phyloP scores from a whole-genome alignment of 768 basidiomycete genomes.

The Astraeus odoratus region DNA sequence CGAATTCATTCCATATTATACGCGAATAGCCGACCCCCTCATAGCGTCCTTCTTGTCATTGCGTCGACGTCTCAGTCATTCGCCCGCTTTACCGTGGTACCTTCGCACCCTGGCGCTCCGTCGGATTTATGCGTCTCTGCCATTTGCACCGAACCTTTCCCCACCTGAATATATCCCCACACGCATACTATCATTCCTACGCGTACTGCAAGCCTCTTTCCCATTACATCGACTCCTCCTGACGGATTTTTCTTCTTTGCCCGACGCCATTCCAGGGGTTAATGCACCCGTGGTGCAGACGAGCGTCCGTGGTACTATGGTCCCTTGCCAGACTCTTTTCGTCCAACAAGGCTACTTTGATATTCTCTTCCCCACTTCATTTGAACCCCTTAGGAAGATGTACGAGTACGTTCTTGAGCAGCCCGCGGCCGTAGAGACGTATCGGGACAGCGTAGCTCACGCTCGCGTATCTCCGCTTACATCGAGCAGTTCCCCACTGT shows the following conservation, averaged over 20 bases:
- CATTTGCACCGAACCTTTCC: constrained; percentile 88
- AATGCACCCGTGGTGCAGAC: constrained; percentile 95
- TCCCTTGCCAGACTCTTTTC: constrained; percentile 84
- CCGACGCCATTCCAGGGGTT: constrained; percentile 63
- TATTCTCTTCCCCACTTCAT: constrained; percentile 96
- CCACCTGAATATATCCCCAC: constrained; percentile 89
- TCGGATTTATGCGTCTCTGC: constrained; percentile 59
- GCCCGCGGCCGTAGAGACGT: constrained; percentile 29
- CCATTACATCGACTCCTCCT: constrained; percentile 92
- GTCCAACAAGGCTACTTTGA: constrained; percentile 97
- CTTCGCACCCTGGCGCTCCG: constrained; percentile 52
- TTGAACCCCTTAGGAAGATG: constrained; percentile 78
- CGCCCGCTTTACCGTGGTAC: constrained; percentile 51
- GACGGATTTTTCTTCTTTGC: constrained; percentile 85
- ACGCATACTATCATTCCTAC: constrained; percentile 77
- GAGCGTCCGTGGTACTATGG: constrained; percentile 72
- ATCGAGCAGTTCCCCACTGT: constrained; percentile 41
- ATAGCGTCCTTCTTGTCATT: constrained; percentile 71
- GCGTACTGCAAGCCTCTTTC: constrained; percentile 74
- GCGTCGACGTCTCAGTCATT: constrained; percentile 51
- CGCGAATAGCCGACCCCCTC: constrained; percentile 78
- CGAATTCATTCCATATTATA: constrained; percentile 80
- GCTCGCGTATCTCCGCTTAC: constrained; percentile 48
- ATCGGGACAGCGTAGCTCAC: constrained; percentile 15
- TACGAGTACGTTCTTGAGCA: constrained; percentile 78